These are phyloP conservation scores for Hymenoscyphus repandus DNA, from an alignment of 2,329 filamentous ascomycete genomes.

Conservation along the genomic window DNA sequence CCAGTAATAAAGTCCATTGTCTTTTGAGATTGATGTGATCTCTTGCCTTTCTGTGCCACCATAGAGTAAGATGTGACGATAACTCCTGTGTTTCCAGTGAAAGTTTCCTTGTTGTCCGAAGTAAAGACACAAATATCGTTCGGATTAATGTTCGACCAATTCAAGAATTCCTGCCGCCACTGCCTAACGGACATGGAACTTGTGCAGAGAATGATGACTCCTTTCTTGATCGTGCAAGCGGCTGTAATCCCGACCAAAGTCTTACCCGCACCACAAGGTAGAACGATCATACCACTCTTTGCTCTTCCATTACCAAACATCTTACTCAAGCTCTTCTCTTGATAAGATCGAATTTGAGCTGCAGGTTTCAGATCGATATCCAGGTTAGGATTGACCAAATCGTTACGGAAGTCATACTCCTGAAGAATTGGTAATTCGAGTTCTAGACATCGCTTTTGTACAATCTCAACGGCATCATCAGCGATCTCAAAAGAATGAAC, in stretches of 20 bases:
- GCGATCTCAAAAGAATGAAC: conserved; percentile 92
- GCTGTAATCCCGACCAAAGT: conserved; percentile 97
- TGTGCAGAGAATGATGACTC: conserved; percentile 89
- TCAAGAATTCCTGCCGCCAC: conserved; percentile 93
- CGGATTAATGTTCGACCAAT: conserved; percentile 97
- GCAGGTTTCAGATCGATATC: conserved; percentile 90
- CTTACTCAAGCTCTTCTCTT: conserved; percentile 95
- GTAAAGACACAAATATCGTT: conserved; percentile 94
- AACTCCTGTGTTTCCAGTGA: conserved; percentile 86
- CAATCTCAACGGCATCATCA: conserved; percentile 74
- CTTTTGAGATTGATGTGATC: conserved; percentile 89
- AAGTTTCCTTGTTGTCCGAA: conserved; percentile 81
- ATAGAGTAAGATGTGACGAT: conserved; percentile 98
- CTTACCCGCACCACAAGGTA: conserved; percentile 95
- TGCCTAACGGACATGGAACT: conserved; percentile 97
- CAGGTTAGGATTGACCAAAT: conserved; percentile 80
- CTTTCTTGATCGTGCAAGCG: conserved; percentile 96
- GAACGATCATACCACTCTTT: conserved; percentile 93
- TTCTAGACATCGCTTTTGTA: conserved; percentile 84
- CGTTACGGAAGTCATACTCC: conserved; percentile 95
- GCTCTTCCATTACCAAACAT: conserved; percentile 99
- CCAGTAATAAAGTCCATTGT: conserved; percentile 93
- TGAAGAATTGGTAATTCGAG: conserved; percentile 85
- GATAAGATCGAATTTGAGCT: conserved; percentile 88
- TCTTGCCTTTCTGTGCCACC: conserved; percentile 86